Conservation (phyloP, 352 stramenopile species). For the Globisporangium barbulae region DNA sequence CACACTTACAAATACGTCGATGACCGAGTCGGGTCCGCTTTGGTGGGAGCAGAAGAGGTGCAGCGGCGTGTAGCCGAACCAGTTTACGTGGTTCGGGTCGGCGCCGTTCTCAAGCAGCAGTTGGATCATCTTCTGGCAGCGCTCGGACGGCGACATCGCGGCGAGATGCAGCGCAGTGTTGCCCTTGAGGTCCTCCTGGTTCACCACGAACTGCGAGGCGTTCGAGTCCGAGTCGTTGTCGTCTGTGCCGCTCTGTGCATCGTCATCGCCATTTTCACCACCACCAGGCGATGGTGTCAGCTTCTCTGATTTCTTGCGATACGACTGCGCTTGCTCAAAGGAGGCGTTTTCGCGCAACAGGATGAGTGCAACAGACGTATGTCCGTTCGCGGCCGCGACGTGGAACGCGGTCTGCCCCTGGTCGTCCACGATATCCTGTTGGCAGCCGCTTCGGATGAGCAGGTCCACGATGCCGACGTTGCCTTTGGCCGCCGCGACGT, state of each 20-base stretch:
- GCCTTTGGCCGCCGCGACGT: constrained; percentile 63
- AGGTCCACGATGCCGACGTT: constrained; percentile 78
- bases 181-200: constrained; percentile 77
- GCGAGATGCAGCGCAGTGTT: constrained; percentile 83
- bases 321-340: constrained; percentile 15
- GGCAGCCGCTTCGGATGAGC: constrained; percentile 61
- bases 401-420: constrained; percentile 84
- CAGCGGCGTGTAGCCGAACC: constrained; percentile 84
- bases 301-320: constrained; percentile 12
- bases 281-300: not conserved
- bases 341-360: constrained; percentile 67
- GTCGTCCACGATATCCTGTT: constrained; percentile 76
- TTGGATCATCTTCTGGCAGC: constrained; percentile 82
- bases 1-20: constrained; percentile 79
- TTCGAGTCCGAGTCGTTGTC: constrained; percentile 20
- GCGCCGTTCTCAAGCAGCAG: constrained; percentile 77
- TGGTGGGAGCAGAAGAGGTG: constrained; percentile 87
- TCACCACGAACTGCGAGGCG: constrained; percentile 53
- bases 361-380: constrained; percentile 69
- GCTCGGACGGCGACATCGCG: constrained; percentile 77
- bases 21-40: constrained; percentile 55
- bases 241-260: constrained; percentile 16
- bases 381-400: constrained; percentile 70
- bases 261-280: constrained; percentile 14
- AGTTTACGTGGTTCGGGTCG: constrained; percentile 73